A percentile compares a stretch with the other conserved stretches of the same genome.
phyloP scores from a whole-genome alignment of 495 filamentous ascomycete genomes.

The Astrocystis sublimbata region DNA sequence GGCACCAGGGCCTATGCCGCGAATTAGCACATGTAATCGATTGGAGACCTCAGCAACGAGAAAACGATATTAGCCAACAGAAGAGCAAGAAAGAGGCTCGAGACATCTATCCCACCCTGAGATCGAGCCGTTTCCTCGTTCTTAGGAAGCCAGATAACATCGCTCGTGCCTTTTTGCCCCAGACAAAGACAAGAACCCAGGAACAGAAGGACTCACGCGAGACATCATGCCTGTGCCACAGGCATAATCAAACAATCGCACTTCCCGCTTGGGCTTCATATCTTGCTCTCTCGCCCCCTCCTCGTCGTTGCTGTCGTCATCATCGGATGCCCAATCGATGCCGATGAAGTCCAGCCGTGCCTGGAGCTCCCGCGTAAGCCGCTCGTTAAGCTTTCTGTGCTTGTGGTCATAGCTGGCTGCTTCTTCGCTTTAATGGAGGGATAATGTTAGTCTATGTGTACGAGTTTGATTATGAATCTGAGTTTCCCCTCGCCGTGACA shows the following conservation, averaged over 20 bases:
- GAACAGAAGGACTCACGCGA: slow-evolving; percentile 40
- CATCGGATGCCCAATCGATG: slow-evolving; percentile 54
- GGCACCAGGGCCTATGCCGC: slow-evolving; percentile 55
- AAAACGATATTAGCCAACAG: neutral
- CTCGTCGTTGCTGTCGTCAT: slow-evolving; percentile 39
- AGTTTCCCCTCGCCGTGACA: too few species aligned
- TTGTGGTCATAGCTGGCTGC: slow-evolving; percentile 44
- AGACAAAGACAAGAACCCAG: neutral
- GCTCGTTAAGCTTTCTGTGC: slow-evolving; percentile 40
- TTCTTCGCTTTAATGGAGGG: slow-evolving; percentile 34
- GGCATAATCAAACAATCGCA: slow-evolving; percentile 72
- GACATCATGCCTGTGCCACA: slow-evolving; percentile 70
- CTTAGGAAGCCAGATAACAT: neutral
- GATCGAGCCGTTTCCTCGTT: neutral
- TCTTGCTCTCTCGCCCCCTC: slow-evolving; percentile 1
- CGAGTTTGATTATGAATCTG: neutral
- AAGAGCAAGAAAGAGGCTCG: too few species aligned
- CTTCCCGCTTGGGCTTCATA: slow-evolving; percentile 41
- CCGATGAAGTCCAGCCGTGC: slow-evolving; percentile 62
- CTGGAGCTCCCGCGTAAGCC: slow-evolving; percentile 50
- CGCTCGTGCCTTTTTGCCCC: neutral
- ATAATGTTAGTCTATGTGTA: neutral
- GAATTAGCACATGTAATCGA: neutral
- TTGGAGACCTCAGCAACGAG: neutral
- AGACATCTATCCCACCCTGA: too few species aligned